Conservation (phyloP, 768 basidiomycete species). For the Psilocybe cubensis region DNA sequence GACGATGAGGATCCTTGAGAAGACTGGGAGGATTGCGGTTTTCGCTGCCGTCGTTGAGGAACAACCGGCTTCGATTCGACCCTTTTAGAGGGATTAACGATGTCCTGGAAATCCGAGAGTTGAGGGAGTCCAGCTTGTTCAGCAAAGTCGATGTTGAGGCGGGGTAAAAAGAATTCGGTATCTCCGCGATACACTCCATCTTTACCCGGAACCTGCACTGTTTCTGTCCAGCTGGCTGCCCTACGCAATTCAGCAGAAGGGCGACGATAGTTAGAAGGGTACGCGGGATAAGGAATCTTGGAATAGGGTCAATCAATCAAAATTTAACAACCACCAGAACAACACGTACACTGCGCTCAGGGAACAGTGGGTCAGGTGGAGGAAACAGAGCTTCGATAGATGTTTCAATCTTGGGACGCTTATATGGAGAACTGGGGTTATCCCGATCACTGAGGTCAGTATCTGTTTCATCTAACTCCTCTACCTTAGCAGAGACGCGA, state of each 20-base stretch:
- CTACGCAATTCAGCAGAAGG: conserved; percentile 17
- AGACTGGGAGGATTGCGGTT: no score
- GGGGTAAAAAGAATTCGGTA: conserved; percentile 15
- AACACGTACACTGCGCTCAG: not conserved
- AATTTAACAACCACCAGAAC: not conserved
- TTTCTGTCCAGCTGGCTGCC: conserved; percentile 17
- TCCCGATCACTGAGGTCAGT: not conserved
- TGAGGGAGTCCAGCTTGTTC: not conserved
- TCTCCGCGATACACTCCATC: not conserved
- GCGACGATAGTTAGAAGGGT: conserved; percentile 7
- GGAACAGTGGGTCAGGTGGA: not conserved
- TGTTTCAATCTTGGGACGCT: conserved; percentile 5
- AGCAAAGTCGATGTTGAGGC: not conserved
- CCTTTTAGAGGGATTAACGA: not conserved
- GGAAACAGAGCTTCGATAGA: not conserved
- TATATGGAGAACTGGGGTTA: not conserved
- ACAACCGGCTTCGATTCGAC: not conserved
- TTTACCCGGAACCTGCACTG: not conserved
- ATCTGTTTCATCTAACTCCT: not conserved
- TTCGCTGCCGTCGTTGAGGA: no score
- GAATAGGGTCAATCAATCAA: not conserved
- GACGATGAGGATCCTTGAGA: not conserved
- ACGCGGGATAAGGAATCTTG: not conserved
- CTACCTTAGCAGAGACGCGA: not conserved
- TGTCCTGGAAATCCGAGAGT: not conserved